A percentile compares a stretch with the other conserved stretches of the same genome.
Evolutionary conservation across 257 asterid genomes (phyloP).

Genomic region (Haberlea rhodopensis): DNA sequence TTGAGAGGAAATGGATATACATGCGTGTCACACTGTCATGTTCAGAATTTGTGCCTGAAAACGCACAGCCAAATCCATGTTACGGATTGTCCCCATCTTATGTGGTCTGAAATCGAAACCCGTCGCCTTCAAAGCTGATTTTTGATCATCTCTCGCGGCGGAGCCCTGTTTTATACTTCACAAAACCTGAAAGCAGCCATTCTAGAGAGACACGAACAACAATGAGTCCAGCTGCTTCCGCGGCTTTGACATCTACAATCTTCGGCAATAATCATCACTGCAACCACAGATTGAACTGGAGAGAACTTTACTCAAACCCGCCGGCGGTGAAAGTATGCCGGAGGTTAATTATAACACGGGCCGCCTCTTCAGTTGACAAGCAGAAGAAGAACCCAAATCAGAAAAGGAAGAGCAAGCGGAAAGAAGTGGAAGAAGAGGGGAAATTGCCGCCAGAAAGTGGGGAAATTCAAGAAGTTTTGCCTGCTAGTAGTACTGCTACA

Average conservation of each 20-base stretch:
- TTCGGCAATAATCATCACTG: conserved; percentile 41
- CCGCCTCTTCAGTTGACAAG: conserved; percentile 46
- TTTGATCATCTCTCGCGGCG: neutral
- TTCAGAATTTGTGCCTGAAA: conserved; percentile 25
- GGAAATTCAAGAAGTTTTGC: conserved; percentile 20
- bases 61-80: conserved; percentile 22
- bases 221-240: conserved; percentile 40
- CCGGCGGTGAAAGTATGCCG: conserved; percentile 28
- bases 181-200: neutral
- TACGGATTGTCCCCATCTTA: conserved; percentile 24
- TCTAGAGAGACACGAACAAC: neutral
- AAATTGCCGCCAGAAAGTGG: conserved; percentile 27
- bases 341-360: conserved; percentile 26
- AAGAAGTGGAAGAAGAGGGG: conserved; percentile 29
- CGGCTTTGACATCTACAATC: conserved; percentile 45
- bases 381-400: conserved; percentile 38
- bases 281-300: conserved; percentile 34
- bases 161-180: neutral
- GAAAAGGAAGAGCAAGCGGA: conserved; percentile 47
- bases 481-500: conserved; percentile 23
- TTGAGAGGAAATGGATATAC: conserved; percentile 37
- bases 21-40: conserved; percentile 41
- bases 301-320: conserved; percentile 25
- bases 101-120: conserved; percentile 38
- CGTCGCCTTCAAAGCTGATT: conserved; percentile 35